Conservation (phyloP, 768 basidiomycete species). For the Calocybe gangraenosa region DNA sequence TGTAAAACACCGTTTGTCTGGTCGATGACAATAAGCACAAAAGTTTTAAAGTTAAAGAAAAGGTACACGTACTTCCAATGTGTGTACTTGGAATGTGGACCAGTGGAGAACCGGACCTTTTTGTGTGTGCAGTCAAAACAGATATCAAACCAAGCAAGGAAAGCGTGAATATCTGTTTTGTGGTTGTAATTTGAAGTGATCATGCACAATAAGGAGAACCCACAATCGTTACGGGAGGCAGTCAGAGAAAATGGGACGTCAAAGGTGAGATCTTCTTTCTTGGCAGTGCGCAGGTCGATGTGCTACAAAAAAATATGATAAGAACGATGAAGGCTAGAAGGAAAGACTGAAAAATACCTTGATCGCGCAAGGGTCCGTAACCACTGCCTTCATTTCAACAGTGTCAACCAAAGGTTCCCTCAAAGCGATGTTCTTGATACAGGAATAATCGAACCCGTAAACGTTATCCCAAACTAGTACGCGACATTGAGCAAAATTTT, state of each 20-base stretch:
- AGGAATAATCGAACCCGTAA: constrained; percentile 98
- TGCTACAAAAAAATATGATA: constrained; percentile 41
- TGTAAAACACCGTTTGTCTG: constrained; percentile 98
- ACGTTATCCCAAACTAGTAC: constrained; percentile 98
- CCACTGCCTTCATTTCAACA: constrained; percentile 95
- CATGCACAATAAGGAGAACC: constrained; percentile 27
- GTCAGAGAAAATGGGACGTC: constrained; percentile 71
- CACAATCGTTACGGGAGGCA: constrained; percentile 90
- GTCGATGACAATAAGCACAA: not conserved
- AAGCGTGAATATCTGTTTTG: constrained; percentile 83
- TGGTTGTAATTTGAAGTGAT: not conserved
- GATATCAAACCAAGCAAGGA: constrained; percentile 99
- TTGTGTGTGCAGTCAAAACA: constrained; percentile 95
- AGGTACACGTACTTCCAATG: constrained; percentile 82
- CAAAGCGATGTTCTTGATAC: constrained; percentile 98
- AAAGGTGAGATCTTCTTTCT: constrained; percentile 94
- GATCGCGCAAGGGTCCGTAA: constrained; percentile 86
- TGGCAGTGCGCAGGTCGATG: constrained; percentile 86
- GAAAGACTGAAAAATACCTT: constrained; percentile 48
- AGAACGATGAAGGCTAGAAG: not conserved
- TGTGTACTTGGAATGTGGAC: constrained; percentile 94
- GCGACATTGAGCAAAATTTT: constrained; percentile 5
- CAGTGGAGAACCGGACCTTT: constrained; percentile 93
- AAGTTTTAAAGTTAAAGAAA: not conserved
- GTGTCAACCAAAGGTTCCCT: constrained; percentile 97